Conservation (phyloP, 768 basidiomycete genomes). For the Hirschioporus abietinus region DNA sequence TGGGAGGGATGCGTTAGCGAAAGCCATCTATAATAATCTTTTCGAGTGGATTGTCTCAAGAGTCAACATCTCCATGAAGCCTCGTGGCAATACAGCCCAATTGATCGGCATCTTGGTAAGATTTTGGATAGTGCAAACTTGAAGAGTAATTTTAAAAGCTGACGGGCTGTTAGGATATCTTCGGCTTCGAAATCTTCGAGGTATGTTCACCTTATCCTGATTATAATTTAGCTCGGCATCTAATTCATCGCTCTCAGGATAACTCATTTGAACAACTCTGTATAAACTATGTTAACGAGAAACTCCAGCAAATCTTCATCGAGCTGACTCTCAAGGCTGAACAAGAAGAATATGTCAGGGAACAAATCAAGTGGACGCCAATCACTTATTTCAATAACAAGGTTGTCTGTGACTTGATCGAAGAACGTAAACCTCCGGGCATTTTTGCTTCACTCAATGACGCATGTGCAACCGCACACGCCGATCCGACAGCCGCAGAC, state of each 20-base stretch:
- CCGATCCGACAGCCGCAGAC: conserved; percentile 93
- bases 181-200: conserved; percentile 98
- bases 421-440: conserved; percentile 92
- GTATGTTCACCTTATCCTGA: conserved; percentile 29
- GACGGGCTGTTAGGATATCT: conserved; percentile 68
- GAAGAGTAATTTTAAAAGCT: conserved; percentile 5
- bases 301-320: conserved; percentile 98
- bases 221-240: not conserved
- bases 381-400: conserved; percentile 99
- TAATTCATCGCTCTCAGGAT: conserved; percentile 42
- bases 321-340: conserved; percentile 98
- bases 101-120: conserved; percentile 89
- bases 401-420: conserved; percentile 96
- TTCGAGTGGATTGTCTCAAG: conserved; percentile 99
- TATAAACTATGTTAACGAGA: conserved; percentile 99
- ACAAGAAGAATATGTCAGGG: conserved; percentile 97
- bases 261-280: conserved; percentile 97
- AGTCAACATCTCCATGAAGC: conserved; percentile 95
- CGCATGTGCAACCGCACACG: conserved; percentile 98
- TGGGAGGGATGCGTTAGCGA: conserved; percentile 87
- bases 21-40: conserved; percentile 96
- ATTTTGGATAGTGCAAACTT: not conserved
- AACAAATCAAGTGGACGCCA: conserved; percentile 98
- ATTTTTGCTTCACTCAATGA: conserved; percentile 98
- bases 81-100: conserved; percentile 64